phyloP scores from a whole-genome alignment of 2,329 filamentous ascomycete genomes.

The Stachybotrys echinatus region DNA sequence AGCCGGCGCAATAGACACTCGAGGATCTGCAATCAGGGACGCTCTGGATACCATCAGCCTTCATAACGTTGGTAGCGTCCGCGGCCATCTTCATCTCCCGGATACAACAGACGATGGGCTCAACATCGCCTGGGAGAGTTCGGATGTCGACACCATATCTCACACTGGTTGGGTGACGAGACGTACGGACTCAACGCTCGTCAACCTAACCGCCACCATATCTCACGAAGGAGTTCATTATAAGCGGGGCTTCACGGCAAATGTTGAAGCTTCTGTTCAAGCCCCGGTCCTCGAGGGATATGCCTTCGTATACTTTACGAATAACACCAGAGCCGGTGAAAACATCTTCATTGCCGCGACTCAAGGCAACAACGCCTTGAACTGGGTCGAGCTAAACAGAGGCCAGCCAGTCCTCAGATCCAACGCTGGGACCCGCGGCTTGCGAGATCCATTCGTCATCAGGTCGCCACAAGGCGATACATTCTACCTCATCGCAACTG shows the following conservation, averaged over 20 bases:
- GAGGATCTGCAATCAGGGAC: too few relatives aligned
- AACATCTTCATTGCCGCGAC: constrained; percentile 48
- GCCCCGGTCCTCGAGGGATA: constrained; percentile 36
- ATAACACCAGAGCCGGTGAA: constrained; percentile 36
- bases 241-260: constrained; percentile 26
- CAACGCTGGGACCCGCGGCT: constrained; percentile 38
- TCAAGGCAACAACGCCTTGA: constrained; percentile 45
- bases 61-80: too few relatives aligned
- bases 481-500: constrained; percentile 47
- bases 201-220: constrained; percentile 30
- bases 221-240: constrained; percentile 11
- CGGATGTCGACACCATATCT: constrained; percentile 24
- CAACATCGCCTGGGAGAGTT: constrained; percentile 29
- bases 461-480: constrained; percentile 43
- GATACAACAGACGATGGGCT: too few relatives aligned
- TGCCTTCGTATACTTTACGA: constrained; percentile 47
- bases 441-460: constrained; percentile 49
- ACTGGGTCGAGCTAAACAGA: constrained; percentile 44
- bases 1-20: too few relatives aligned
- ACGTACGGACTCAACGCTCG: constrained; percentile 15
- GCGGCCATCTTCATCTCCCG: constrained; percentile 18
- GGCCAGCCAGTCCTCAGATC: constrained; percentile 41
- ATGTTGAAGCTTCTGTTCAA: constrained; percentile 22
- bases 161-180: constrained; percentile 28
- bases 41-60: constrained; percentile 32